These are phyloP conservation scores for Biancaea sappan DNA, from an alignment of 306 rosid species.

Conservation along the genomic window DNA sequence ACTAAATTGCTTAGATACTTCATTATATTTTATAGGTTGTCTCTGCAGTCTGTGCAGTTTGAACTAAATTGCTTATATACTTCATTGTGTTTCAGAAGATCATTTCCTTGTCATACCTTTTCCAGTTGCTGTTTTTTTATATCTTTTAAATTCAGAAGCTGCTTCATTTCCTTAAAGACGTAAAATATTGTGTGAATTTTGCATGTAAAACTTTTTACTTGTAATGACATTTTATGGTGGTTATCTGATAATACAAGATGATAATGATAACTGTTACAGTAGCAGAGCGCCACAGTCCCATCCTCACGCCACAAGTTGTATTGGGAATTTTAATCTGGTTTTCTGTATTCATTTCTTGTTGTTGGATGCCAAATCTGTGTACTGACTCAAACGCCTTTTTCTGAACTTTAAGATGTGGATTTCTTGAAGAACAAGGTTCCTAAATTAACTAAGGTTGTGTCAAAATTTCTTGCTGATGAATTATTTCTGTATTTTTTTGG, in stretches of 20 bases:
- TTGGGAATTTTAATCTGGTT: neutral
- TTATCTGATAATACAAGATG: too few relatives aligned
- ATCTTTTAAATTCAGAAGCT: neutral
- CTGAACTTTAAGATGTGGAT: neutral
- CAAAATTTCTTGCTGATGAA: constrained; percentile 1
- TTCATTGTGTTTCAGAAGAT: neutral
- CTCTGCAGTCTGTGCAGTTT: neutral
- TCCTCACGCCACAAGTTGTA: neutral
- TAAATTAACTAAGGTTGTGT: neutral
- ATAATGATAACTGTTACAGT: neutral
- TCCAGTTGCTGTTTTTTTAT: neutral
- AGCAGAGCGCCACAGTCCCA: neutral
- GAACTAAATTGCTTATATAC: neutral
- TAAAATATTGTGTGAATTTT: too few relatives aligned
- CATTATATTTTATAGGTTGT: neutral
- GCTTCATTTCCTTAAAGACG: too few relatives aligned
- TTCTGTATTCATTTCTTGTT: neutral
- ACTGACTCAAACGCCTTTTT: neutral
- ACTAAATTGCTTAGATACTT: neutral
- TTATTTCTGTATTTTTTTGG: neutral
- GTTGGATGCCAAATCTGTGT: neutral
- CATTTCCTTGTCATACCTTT: neutral
- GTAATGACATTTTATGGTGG: neutral
- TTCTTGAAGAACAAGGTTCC: neutral
- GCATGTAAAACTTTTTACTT: too few relatives aligned